Evolutionary conservation across 176 grass and related monocot genomes (phyloP), one percentile per base, ranked within the genome.

Genomic region (Cenchrus purpureus): DNA sequence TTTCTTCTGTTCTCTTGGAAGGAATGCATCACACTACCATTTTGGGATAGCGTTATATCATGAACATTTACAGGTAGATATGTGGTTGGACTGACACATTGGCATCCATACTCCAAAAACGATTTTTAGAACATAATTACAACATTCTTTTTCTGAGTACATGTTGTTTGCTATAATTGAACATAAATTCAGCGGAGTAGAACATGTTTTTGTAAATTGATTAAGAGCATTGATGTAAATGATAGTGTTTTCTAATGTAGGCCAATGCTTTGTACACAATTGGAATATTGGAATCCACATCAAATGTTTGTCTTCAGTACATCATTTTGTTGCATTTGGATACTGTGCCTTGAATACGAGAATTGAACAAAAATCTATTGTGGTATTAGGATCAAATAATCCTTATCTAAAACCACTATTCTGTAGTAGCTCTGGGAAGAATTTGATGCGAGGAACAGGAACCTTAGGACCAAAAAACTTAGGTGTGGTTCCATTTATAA

Each of bases 1-100:
- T 88, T 68, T 37, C 42, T 88, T 52, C 37, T 9, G 0, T 82
- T 64, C 5, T 37, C 44, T 71, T 78, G 74, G n/a, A 55, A 56
- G 49, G 25, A 67, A 73, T 1, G 15, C 40, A 82, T 66, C 66
- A 84, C n/a, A 7, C 43, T 84, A 67, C 22, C 22, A 65, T 46
- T 73, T 65, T 10, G 45, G 8, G 28, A 5, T 84, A 79, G 9
- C 34, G 4, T 84, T 50, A 12, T 79, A 51, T 46, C 75, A 79
- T 84, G 61, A 57, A 80, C 51, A 75, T 34, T 52, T 54, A 80
- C 45, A 52, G 11, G 68, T 20, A 28, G n/a, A 54, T 28, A n/a
- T 16, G 37, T 63, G 64, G 46, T 60, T 32, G 67, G 40, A n/a
- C n/a, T 19, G 2, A 17, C 0, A 77, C 57, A 44, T 68, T 56